Percentiles rank a stretch among this genome's conserved stretches.
Conservation (phyloP, 2,329 filamentous ascomycete species). For the Diaporthe sp. region DNA sequence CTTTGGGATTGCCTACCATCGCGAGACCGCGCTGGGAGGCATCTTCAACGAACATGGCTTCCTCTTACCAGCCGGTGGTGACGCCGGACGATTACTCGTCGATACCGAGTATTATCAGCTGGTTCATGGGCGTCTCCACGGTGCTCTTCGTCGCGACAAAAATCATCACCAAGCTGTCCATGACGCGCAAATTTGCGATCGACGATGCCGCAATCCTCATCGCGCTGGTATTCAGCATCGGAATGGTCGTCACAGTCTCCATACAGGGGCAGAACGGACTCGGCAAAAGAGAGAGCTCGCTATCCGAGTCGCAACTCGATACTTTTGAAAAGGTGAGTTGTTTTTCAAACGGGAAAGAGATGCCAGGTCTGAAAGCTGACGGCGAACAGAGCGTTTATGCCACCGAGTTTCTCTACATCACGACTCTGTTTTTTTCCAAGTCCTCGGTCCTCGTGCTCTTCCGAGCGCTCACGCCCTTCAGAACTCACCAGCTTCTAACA, state of each 20-base stretch:
- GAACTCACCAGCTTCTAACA: background rate
- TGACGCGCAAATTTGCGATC: background rate
- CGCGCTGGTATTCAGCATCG: background rate
- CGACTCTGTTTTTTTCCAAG: background rate
- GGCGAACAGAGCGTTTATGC: background rate
- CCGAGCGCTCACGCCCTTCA: background rate
- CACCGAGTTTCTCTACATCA: background rate
- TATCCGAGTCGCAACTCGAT: background rate
- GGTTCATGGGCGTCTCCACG: background rate
- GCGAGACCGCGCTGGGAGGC: no score
- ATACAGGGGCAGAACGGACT: background rate
- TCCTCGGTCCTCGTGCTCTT: background rate
- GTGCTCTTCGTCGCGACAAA: background rate
- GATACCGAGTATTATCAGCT: conserved; percentile 11
- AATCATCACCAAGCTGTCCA: background rate
- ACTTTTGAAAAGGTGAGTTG: background rate
- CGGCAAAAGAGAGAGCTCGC: background rate
- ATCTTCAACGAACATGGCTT: background rate
- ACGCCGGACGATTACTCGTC: background rate
- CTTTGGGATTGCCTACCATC: no score
- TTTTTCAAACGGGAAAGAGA: no score
- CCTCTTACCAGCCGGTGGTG: background rate
- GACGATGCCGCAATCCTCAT: background rate
- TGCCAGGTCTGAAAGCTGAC: background rate
- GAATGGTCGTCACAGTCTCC: background rate